Evolutionary conservation across 1,284 basidiomycete genomes (phyloP).

Genomic region (Chalciporus piperatoides): DNA sequence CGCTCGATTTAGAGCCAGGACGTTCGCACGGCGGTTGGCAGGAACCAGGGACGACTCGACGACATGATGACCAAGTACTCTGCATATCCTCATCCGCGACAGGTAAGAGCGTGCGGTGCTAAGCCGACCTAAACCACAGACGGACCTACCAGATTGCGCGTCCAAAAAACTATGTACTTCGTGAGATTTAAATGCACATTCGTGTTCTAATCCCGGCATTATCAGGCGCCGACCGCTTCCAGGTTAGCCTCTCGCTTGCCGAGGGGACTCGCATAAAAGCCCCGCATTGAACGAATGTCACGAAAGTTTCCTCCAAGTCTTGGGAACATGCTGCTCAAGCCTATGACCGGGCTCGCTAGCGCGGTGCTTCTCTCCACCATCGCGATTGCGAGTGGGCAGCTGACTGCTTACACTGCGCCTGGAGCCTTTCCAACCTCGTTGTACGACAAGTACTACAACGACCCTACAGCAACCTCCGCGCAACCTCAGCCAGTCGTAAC

Average conservation of each 20-base stretch:
- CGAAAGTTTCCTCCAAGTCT: neutral
- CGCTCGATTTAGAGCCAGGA: too few relatives aligned
- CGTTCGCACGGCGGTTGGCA: too few relatives aligned
- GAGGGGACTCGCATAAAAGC: slow-evolving; percentile 16
- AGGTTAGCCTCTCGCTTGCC: neutral
- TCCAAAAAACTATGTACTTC: too few relatives aligned
- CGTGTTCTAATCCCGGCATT: neutral
- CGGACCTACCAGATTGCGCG: too few relatives aligned
- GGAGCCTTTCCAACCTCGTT: slow-evolving; percentile 63
- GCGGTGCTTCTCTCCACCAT: slow-evolving; percentile 11
- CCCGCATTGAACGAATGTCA: neutral
- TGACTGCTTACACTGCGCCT: slow-evolving; percentile 53
- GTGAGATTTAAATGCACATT: neutral
- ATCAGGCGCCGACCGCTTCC: neutral
- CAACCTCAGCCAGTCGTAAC: slow-evolving; percentile 71
- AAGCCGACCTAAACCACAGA: too few relatives aligned
- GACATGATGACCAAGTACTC: too few relatives aligned
- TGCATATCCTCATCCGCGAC: too few relatives aligned
- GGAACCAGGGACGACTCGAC: too few relatives aligned
- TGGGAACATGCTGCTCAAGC: slow-evolving; percentile 12
- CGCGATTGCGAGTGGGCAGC: slow-evolving; percentile 14
- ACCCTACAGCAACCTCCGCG: slow-evolving; percentile 62
- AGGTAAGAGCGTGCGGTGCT: too few relatives aligned
- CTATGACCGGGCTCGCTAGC: slow-evolving; percentile 1
- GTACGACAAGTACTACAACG: slow-evolving; percentile 65